These are phyloP conservation scores for Croton laevigatus DNA, from an alignment of 441 rosid genomes.

Conservation along the genomic window DNA sequence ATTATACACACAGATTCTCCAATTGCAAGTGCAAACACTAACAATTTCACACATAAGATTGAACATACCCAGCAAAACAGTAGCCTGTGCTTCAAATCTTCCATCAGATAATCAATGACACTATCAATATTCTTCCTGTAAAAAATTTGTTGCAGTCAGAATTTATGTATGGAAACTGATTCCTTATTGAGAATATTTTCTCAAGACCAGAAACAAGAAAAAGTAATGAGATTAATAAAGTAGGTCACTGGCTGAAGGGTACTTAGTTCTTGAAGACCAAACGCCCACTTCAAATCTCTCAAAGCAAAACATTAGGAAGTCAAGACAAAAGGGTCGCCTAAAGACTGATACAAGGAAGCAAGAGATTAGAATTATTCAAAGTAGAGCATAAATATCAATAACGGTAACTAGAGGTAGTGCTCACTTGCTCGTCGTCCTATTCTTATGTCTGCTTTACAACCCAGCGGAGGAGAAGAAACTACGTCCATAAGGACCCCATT, in stretches of 20 bases:
- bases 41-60: not conserved
- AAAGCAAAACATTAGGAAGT: slow-evolving; percentile 72
- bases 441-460: slow-evolving; percentile 43
- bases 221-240: not conserved
- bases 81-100: slow-evolving; percentile 63
- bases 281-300: slow-evolving; percentile 83
- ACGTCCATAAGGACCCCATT: slow-evolving; percentile 83
- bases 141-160: slow-evolving; percentile 7
- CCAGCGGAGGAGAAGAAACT: slow-evolving; percentile 42
- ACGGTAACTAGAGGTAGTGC: slow-evolving; percentile 9
- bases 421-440: slow-evolving; percentile 58
- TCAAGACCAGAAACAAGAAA: not conserved
- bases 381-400: slow-evolving; percentile 9
- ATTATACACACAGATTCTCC: not conserved
- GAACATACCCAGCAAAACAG: slow-evolving; percentile 82
- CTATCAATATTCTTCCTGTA: slow-evolving; percentile 57
- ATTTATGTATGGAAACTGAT: not conserved
- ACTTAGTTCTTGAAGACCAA: slow-evolving; percentile 80
- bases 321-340: slow-evolving; percentile 65
- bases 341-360: slow-evolving; percentile 45
- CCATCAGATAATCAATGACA: slow-evolving; percentile 57
- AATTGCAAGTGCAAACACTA: not conserved
- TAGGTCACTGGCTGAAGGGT: slow-evolving; percentile 5
- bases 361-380: slow-evolving; percentile 7
- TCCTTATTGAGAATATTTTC: not conserved